Conservation (phyloP, 139 green algal species). For the Tetraselmis chui region DNA sequence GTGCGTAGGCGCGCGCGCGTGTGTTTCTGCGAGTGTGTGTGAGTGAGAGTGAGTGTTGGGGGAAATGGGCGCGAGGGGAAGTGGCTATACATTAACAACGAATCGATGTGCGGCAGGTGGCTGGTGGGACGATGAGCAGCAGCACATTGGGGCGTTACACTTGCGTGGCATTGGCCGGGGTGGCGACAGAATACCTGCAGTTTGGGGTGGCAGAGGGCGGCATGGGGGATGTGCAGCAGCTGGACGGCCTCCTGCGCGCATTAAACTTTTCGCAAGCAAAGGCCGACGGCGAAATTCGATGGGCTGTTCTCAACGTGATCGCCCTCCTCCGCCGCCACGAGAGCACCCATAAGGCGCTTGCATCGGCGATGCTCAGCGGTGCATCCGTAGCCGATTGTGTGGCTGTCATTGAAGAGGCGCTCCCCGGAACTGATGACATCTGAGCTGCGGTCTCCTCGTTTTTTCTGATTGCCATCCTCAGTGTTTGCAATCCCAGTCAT, state of each 20-base stretch:
- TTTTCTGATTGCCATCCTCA: too few species aligned
- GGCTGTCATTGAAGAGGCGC: conserved; percentile 60
- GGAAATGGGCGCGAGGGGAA: too few species aligned
- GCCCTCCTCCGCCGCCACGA: conserved; percentile 71
- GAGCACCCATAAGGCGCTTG: conserved; percentile 55
- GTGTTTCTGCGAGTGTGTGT: too few species aligned
- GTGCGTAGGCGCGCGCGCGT: too few species aligned
- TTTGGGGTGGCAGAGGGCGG: conserved; percentile 87
- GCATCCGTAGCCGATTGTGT: conserved; percentile 67
- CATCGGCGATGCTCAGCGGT: conserved; percentile 58
- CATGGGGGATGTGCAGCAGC: conserved; percentile 79
- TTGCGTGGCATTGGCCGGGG: conserved; percentile 81
- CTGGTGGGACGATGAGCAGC: conserved; percentile 47
- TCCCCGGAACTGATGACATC: conserved; percentile 33
- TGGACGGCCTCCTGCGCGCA: conserved; percentile 71
- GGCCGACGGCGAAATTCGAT: conserved; percentile 60
- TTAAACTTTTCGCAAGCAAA: conserved; percentile 35
- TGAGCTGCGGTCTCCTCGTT: too few species aligned
- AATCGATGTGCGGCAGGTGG: conserved; percentile 42
- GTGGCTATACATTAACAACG: too few species aligned
- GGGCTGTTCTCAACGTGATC: conserved; percentile 85
- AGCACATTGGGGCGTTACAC: conserved; percentile 64
- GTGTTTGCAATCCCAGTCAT: too few species aligned
- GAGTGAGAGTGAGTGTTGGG: too few species aligned
- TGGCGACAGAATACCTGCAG: conserved; percentile 74